phyloP scores from a whole-genome alignment of 202 grass and related monocot genomes.

The Panicum virgatum region DNA sequence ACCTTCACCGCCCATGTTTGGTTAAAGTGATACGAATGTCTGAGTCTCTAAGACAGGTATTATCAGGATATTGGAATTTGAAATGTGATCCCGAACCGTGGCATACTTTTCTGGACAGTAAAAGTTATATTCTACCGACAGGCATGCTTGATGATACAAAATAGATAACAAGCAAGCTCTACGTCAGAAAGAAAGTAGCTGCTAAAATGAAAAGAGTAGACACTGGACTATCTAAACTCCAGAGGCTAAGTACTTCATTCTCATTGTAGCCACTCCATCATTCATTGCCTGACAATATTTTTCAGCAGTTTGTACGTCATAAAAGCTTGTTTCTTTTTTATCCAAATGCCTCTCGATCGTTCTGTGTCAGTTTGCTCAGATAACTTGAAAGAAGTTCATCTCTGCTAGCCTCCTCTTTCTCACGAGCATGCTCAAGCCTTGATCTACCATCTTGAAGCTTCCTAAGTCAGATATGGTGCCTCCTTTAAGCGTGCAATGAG shows the following conservation, averaged over 20 bases:
- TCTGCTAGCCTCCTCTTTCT: conserved; percentile 40
- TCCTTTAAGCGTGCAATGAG: conserved; percentile 63
- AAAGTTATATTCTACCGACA: not conserved
- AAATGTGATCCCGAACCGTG: not conserved
- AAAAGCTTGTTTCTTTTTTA: conserved; percentile 38
- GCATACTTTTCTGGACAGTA: not conserved
- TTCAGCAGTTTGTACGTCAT: conserved; percentile 61
- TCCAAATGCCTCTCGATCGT: conserved; percentile 52
- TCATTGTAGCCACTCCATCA: conserved; percentile 48
- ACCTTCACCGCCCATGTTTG: not conserved
- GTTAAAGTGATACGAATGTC: not conserved
- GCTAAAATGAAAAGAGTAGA: not conserved
- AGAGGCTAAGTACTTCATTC: conserved; percentile 21
- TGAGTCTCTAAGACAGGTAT: not conserved
- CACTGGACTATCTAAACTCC: not conserved
- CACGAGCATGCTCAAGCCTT: conserved; percentile 54
- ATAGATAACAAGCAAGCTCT: conserved; percentile 1
- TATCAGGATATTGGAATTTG: not conserved
- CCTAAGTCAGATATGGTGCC: conserved; percentile 39
- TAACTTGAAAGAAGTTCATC: conserved; percentile 47
- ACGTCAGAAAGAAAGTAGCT: conserved; percentile 30
- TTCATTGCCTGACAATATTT: conserved; percentile 51
- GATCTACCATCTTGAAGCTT: conserved; percentile 44
- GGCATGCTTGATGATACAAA: not conserved
- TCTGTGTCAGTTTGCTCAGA: conserved; percentile 48